Evolutionary conservation across 805 yeast species (phyloP), one percentile per base, ranked within the genome.

Genomic region (Jamesozyma hellenica): DNA sequence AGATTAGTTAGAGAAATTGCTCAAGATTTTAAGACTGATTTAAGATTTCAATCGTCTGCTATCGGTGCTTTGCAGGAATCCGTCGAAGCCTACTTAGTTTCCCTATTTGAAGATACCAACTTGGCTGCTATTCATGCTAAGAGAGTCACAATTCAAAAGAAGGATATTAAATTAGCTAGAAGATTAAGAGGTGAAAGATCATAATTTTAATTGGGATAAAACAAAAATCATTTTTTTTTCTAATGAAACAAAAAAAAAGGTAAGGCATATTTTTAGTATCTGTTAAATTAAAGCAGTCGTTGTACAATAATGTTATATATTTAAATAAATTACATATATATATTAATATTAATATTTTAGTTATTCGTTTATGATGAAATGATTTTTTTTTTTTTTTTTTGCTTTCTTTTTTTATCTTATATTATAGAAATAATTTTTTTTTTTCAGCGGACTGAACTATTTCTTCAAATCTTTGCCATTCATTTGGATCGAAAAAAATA

Each of bases 41-140:
- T 87, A 67, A 80, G 95, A 74, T 88, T 92, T 81, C 96, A 88
- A 68, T 82, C 95, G 40, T 82, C 94, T 51, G 97, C 97, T 52
- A 82, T 90, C 51, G 87, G 94, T 70, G 98, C 98, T 53, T 74
- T 90, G 58, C 98, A 90, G 69, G 98, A 92, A 72, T 88, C 97
- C 48, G 95, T 90, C 48, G 98, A 90, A 75, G 96, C 96, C 60
- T 92, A 87, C 77, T 74, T 92, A 58, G 96, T 90, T 40, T 85
- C 95, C 45, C 70, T 90, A 60, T 92, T 90, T 56, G 97, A 90
- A 74, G 97, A 92, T 68, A 92, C 97, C 52, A 90, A 88, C 75
- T 77, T 90, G 73, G 92, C 96, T 72, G 96, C 97, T 51, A 85
- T 87, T 55, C 98, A 90, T 70, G 98, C 97, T 60, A 90, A 92